Evolutionary conservation across 495 filamentous ascomycete species (phyloP), one percentile per base, ranked within the genome.

Genomic region (Podospora pseudopauciseta): DNA sequence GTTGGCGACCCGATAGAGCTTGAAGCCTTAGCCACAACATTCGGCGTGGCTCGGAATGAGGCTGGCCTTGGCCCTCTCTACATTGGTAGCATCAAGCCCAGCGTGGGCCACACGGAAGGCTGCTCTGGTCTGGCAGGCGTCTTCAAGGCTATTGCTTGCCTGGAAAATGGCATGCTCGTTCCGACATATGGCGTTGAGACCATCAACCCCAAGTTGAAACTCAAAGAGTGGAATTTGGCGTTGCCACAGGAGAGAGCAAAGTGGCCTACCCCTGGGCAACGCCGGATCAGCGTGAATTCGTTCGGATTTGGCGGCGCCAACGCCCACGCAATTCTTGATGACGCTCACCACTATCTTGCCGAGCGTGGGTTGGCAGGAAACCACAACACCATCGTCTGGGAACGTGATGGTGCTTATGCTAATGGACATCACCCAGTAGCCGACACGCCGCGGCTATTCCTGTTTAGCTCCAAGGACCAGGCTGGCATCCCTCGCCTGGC

Each of bases 61-160:
- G 58, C 9, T 27, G 58, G 23, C 15, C 60, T 19, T 30, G 55
- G 5, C 1, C 53, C 62, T 15, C 23, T 68, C 0, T 26, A 11
- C 16, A 30, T 68, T 1, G 67, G 67, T 4, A 54, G 32, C 0
- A 75, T 87, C 0, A 88, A 89, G 70, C 79, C 81, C 0, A 87
- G 85, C 63, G 80, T 88, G 5, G 86, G 87, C 3, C 87, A 90
- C 71, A 57, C 79, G 1, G 87, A 89, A 70, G 82, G 77, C 1
- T 79, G 78, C 0, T 77, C 77, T 27, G 86, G 86, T n/a, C 74
- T 89, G 6, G 78, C 82, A 0, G 80, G 78, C 3, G 65, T 89
- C 3, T 84, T 89, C 63, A 89, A 89, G 68, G 80, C 81, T 0
- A 75, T 79, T 13, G 59, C 86, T 53, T 83, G 83, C 74, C 72